Evolutionary conservation across 352 stramenopile genomes (phyloP), one percentile per base, ranked within the genome.

Genomic region (Peronospora tabacina): DNA sequence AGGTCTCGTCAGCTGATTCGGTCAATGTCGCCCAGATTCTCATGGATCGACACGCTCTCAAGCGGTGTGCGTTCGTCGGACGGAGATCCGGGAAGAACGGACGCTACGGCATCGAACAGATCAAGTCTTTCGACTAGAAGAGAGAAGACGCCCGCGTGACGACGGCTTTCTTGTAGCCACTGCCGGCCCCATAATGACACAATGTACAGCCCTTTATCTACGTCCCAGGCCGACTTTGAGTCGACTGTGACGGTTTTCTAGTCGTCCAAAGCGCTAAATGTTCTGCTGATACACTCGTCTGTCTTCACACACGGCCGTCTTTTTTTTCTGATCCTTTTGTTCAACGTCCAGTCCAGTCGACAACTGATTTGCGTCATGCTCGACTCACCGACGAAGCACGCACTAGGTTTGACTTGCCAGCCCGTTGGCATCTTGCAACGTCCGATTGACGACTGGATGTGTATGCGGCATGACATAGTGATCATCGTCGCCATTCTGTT

Each of bases 1-100:
- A 57, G 7, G 22, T 16, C 11, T 17, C 20, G 7, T 44, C 42
- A 30, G 52, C 51, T 3, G 38, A 48, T 15, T 51, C 8, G 2
- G 29, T 28, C 5, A 70, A 56, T 36, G 60, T 85, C 17, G 77
- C 74, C 6, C 76, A 85, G 45, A 53, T 78, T 40, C 48, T 85
- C 13, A 59, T 88, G 30, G 74, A 86, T 34, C 66, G 77, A 44
- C 74, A 88, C 46, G 54, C 72, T 13, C 72, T 72, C 50, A 68
- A 70, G 37, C 73, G 63, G 17, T 85, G 68, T 35, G 66, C 61
- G 11, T 69, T 76, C 22, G 61, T 84, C 0, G 55, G 58, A 10
- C 49, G 45, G 0, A 28, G 26, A 22, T 63, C 37, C 3, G 56
- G 78, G 13, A 64, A 69, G 29, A 58, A 20, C 17, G 44, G 24